Base-by-base conservation (phyloP, 2,329 filamentous ascomycete genomes). In the Pseudogymnoascus sp. region DNA sequence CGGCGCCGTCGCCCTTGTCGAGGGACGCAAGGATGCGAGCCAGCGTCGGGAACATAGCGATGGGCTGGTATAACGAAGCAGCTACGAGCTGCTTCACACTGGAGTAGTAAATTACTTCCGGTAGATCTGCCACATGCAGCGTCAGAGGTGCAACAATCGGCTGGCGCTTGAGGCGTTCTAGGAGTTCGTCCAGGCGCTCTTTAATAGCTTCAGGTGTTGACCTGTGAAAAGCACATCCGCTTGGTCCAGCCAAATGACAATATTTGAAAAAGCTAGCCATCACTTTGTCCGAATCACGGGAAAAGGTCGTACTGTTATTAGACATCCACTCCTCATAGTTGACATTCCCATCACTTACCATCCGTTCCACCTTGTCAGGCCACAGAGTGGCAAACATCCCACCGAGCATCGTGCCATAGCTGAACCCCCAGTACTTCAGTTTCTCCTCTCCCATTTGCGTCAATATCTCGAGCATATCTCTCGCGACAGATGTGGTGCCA, bases 341-440 rank as follows among this genome's bases (percentile, higher is more conserved):
- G 9, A 69, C 66, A 40, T 69, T 65, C n/a, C 68, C 67, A 64
- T 69, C 69, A 37, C 62, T 65, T 2, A 79, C 70, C 60, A 81
- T 68, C 12, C 77, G 73, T 0, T 73, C 77, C 7, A 80, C 69
- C 21, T 69, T 70, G 0, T 72, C 71, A 0, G 77, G 77, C 61
- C 73, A 78, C 69, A 79, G 71, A 3, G 73, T 73, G 7, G 77
- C 77, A 63, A 79, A 79, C 0, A 73, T 76, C n/a, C 73, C 74
- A 1, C 77, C 77, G 3, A 79, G 69, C 5, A 75, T 70, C 0
- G 75, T 78, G 4, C 77, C 77, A 63, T 83, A 83, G 5, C 78
- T 80, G 60, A 82, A 76, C 0, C 80, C 79, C 72, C 78, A 76
- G 65, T 80, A 83, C 66, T 78, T 77, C 31, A 82, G 65, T 64